These are phyloP conservation scores for Cordyceps javanica DNA, from an alignment of 2,329 filamentous ascomycete genomes.

Conservation along the genomic window DNA sequence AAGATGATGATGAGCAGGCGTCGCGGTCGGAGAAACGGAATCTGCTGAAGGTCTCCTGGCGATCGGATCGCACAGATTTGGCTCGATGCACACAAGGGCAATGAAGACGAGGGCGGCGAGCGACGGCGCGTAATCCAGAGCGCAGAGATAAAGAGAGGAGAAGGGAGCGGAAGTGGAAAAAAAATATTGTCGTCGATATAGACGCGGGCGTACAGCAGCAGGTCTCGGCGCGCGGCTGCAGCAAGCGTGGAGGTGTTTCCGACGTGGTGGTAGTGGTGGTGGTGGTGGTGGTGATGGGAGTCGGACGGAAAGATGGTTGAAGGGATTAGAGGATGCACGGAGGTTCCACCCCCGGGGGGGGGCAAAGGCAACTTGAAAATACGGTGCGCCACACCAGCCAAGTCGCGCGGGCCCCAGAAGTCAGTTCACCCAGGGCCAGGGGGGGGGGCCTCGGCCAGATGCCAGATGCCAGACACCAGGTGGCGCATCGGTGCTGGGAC, in stretches of 20 bases:
- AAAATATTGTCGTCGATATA: not conserved
- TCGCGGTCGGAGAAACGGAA: not conserved
- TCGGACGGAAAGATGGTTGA: slow-evolving; percentile 3
- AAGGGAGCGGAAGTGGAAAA: too few species aligned
- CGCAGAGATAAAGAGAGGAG: not conserved
- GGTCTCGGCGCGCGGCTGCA: not conserved
- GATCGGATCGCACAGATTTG: slow-evolving; percentile 13
- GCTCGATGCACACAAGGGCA: slow-evolving; percentile 1
- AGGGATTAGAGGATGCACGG: slow-evolving; percentile 9
- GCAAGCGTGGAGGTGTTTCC: not conserved
- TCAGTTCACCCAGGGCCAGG: not conserved
- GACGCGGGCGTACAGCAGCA: not conserved
- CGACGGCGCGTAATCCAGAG: not conserved
- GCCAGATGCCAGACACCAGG: not conserved
- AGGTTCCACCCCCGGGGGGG: slow-evolving; percentile 11
- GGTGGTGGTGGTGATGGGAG: slow-evolving; percentile 5
- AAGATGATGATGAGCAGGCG: not conserved
- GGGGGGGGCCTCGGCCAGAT: not conserved
- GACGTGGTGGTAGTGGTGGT: not conserved
- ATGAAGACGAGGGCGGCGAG: not conserved
- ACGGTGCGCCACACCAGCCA: slow-evolving; percentile 6
- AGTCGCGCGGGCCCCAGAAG: not conserved
- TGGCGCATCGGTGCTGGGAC: not conserved
- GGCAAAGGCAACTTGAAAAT: slow-evolving; percentile 3
- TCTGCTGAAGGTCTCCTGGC: not conserved